Percentiles rank a stretch among this genome's conserved stretches.
phyloP scores from a whole-genome alignment of 2,329 filamentous ascomycete species.

The Fusarium lyarnte region DNA sequence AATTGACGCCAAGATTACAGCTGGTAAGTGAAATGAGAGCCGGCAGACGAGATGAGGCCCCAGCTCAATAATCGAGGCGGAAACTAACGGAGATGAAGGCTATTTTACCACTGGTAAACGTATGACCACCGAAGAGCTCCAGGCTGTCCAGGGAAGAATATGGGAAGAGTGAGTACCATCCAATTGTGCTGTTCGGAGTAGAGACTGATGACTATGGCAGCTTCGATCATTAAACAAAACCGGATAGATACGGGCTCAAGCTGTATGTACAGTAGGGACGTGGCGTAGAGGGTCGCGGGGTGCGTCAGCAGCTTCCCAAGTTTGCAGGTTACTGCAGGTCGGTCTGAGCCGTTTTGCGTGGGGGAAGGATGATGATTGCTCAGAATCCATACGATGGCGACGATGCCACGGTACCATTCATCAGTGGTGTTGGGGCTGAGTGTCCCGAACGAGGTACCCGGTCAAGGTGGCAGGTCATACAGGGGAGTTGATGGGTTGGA shows the following conservation, averaged over 20 bases:
- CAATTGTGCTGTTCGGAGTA: not conserved
- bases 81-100: slow-evolving; percentile 53
- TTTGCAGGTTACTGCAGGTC: slow-evolving; percentile 35
- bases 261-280: slow-evolving; percentile 3
- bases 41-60: not conserved
- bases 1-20: slow-evolving; percentile 98
- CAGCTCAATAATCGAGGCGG: slow-evolving; percentile 9
- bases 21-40: slow-evolving; percentile 66
- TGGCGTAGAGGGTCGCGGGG: slow-evolving; percentile 21
- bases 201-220: slow-evolving; percentile 45
- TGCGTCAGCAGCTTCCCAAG: slow-evolving; percentile 39
- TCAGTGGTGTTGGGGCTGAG: slow-evolving; percentile 33
- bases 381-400: slow-evolving; percentile 35
- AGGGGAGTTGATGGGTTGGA: slow-evolving; percentile 21
- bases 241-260: slow-evolving; percentile 17
- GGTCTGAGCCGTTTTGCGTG: slow-evolving; percentile 39
- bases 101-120: slow-evolving; percentile 89
- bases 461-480: slow-evolving; percentile 28
- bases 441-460: slow-evolving; percentile 37
- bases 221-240: slow-evolving; percentile 52
- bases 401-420: slow-evolving; percentile 38
- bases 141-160: slow-evolving; percentile 85
- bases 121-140: slow-evolving; percentile 86
- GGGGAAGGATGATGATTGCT: slow-evolving; percentile 39
- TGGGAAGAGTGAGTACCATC: slow-evolving; percentile 77